These are phyloP conservation scores for Entomortierella beljakovae DNA, from an alignment of 192 early-diverging fungal genomes.

Conservation along the genomic window DNA sequence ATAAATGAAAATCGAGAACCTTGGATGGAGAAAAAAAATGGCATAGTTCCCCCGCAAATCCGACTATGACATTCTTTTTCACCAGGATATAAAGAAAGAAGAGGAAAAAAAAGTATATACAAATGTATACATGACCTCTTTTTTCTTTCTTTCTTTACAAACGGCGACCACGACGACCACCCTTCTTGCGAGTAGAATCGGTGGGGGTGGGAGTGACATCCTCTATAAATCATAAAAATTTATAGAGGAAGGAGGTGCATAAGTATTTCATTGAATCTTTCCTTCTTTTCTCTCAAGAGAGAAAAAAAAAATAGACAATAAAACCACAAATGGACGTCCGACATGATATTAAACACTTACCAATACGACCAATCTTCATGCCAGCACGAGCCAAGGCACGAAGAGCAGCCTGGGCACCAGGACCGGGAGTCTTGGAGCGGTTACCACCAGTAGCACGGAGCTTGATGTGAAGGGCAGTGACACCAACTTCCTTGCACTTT, in stretches of 20 bases:
- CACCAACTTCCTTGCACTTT: constrained; percentile 99
- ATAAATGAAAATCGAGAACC: not conserved
- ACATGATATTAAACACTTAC: constrained; percentile 71
- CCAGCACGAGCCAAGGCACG: constrained; percentile 98
- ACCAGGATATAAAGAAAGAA: constrained; percentile 13
- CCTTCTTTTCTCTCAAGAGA: not conserved
- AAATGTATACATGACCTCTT: not conserved
- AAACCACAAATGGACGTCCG: constrained; percentile 88
- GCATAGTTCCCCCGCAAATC: not conserved
- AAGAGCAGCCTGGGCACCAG: constrained; percentile 98
- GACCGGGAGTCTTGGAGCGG: constrained; percentile 97
- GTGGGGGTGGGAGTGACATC: constrained; percentile 99
- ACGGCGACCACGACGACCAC: constrained; percentile 99
- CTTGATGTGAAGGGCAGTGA: constrained; percentile 99
- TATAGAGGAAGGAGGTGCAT: constrained; percentile 45
- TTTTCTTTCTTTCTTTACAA: constrained; percentile 67
- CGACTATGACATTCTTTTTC: constrained; percentile 14
- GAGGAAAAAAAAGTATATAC: constrained; percentile 2
- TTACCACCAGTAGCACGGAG: constrained; percentile 99
- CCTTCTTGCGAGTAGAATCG: constrained; percentile 98
- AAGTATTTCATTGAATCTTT: constrained; percentile 4
- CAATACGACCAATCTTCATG: constrained; percentile 98
- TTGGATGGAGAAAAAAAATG: not conserved
- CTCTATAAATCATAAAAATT: constrained; percentile 65
- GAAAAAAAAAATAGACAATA: constrained; percentile 6